A percentile compares a stretch with the other conserved stretches of the same genome.
These are phyloP conservation scores for Aureobasidium sp. DNA, from an alignment of 2,329 filamentous ascomycete species.

Conservation along the genomic window DNA sequence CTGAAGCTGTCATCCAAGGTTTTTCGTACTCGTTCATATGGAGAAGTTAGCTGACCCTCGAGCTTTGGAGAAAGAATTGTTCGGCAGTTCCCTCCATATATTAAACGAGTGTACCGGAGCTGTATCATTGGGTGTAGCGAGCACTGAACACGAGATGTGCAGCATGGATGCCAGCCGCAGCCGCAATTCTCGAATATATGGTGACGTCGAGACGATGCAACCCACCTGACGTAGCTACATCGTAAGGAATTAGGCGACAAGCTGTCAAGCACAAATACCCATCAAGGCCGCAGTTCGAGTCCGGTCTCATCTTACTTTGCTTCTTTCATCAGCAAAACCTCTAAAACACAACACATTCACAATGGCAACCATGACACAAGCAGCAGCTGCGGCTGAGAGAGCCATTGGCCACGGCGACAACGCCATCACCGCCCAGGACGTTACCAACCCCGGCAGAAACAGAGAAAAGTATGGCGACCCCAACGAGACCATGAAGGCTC, in stretches of 20 bases:
- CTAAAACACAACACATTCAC: conserved; percentile 9
- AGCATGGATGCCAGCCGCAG: not conserved
- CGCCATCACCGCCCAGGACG: conserved; percentile 57
- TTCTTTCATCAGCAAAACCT: not conserved
- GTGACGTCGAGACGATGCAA: conserved; percentile 8
- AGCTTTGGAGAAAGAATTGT: not conserved
- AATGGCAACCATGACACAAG: conserved; percentile 47
- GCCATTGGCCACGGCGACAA: conserved; percentile 59
- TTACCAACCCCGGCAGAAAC: conserved; percentile 52
- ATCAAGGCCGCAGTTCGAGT: not conserved
- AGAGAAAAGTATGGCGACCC: conserved; percentile 42
- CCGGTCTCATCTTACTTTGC: not conserved
- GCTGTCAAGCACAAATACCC: not conserved
- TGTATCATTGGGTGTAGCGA: not conserved
- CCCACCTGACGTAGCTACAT: not conserved
- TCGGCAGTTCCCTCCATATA: not conserved
- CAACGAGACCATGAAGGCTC: conserved; percentile 66
- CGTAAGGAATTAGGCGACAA: not conserved
- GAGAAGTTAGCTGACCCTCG: not conserved
- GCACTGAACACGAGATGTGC: not conserved
- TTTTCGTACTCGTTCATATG: not conserved
- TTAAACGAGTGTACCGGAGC: not conserved
- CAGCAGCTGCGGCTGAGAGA: conserved; percentile 59
- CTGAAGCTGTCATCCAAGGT: conserved; percentile 6
- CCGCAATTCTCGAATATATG: not conserved